Conservation (phyloP, 129 eudicot species). For the Apium graveolens region DNA sequence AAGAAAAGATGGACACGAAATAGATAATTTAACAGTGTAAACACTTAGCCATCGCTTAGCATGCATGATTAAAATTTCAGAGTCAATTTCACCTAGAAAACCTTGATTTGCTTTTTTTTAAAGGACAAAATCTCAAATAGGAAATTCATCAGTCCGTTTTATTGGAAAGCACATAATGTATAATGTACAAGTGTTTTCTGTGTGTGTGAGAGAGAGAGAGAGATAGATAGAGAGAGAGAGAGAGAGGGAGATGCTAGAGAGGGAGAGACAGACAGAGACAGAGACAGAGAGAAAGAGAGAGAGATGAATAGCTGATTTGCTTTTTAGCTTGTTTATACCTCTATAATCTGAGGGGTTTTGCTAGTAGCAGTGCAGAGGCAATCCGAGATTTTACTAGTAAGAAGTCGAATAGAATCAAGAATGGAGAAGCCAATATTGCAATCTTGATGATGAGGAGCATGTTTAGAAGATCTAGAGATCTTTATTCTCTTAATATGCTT, state of each 20-base stretch:
- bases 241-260: no score
- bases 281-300: no score
- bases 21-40: not conserved
- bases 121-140: not conserved
- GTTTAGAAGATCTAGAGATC: conserved; percentile 34
- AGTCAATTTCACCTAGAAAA: not conserved
- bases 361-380: not conserved
- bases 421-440: conserved; percentile 52
- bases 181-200: no score
- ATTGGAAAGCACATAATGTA: not conserved
- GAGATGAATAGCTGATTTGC: no score
- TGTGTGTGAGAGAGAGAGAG: no score
- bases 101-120: not conserved
- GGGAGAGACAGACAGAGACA: no score
- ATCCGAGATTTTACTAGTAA: conserved; percentile 13
- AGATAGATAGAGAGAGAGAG: no score
- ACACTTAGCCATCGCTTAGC: not conserved
- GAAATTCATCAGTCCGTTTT: not conserved
- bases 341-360: conserved; percentile 20
- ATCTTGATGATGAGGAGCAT: conserved; percentile 10
- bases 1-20: conserved; percentile 9
- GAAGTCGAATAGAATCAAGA: conserved; percentile 54
- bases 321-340: conserved; percentile 10
- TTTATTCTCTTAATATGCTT: conserved; percentile 84
- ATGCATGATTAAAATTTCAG: not conserved